Conservation (phyloP, 805 yeast species). For the Teunomyces atbi region DNA sequence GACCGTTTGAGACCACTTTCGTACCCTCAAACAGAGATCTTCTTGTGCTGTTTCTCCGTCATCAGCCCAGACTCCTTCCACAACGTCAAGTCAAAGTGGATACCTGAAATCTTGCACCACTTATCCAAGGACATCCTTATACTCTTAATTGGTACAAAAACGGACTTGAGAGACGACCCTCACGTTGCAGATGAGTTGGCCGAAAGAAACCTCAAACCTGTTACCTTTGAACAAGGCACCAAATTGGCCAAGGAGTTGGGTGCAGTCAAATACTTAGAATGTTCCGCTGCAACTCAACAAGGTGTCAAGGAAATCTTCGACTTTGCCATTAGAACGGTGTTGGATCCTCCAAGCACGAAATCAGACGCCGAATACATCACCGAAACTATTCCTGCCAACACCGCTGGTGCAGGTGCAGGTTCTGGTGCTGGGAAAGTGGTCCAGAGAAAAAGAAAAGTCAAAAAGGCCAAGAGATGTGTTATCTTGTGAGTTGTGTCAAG, state of each 20-base stretch:
- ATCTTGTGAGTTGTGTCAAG: constrained; percentile 22
- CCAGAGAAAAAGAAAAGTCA: constrained; percentile 25
- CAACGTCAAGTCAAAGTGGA: constrained; percentile 72
- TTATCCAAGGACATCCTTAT: constrained; percentile 69
- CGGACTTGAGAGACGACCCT: constrained; percentile 80
- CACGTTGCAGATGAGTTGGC: constrained; percentile 68
- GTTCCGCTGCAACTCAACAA: constrained; percentile 85
- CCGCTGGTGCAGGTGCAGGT: constrained; percentile 11
- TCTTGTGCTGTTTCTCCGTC: constrained; percentile 81
- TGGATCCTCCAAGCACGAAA: constrained; percentile 45
- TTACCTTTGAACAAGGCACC: constrained; percentile 59
- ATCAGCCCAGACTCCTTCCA: constrained; percentile 77
- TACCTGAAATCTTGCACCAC: constrained; percentile 84
- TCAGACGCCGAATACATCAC: constrained; percentile 10
- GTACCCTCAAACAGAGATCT: constrained; percentile 90
- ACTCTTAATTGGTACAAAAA: constrained; percentile 82
- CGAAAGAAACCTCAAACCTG: constrained; percentile 61
- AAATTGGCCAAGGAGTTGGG: constrained; percentile 69
- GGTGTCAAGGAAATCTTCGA: constrained; percentile 87
- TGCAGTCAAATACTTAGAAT: constrained; percentile 75
- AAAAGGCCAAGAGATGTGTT: constrained; percentile 35
- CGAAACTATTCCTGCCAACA: constrained; percentile 14
- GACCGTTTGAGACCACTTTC: constrained; percentile 86
- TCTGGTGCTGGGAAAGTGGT: constrained; percentile 9
- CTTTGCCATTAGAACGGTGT: constrained; percentile 70